Conservation (phyloP, 139 green algal genomes). For the Chlamydomonas sp. region DNA sequence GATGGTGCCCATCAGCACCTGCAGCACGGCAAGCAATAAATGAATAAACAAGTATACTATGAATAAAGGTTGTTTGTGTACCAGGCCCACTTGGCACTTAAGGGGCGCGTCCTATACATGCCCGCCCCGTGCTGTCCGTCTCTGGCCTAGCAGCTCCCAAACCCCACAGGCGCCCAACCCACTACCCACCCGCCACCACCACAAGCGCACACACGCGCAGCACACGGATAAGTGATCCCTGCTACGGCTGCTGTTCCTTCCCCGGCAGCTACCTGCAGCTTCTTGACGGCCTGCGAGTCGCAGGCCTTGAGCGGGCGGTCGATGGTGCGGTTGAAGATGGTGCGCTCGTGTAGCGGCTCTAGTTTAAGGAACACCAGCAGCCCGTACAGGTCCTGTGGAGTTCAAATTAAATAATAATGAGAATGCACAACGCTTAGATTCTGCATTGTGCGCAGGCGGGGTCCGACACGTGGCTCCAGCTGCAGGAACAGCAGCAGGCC, state of each 20-base stretch:
- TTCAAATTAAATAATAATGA: not conserved
- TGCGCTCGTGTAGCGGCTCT: constrained; percentile 50
- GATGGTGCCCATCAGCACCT: constrained; percentile 66
- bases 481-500: no score
- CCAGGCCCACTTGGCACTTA: no score
- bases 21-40: not conserved
- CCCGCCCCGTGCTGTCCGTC: not conserved
- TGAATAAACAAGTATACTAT: no score
- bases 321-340: constrained; percentile 57
- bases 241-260: no score
- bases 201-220: not conserved
- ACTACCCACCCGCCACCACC: not conserved
- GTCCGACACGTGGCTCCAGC: no score
- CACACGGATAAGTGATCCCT: no score
- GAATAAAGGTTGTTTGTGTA: no score
- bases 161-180: no score
- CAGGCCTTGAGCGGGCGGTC: constrained; percentile 68
- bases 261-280: constrained; percentile 52
- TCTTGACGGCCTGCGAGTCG: constrained; percentile 50
- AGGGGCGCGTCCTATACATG: not conserved
- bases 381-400: constrained; percentile 59
- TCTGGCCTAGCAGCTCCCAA: no score
- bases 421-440: not conserved
- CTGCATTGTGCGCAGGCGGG: not conserved
- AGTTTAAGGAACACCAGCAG: constrained; percentile 54